A percentile compares a stretch with the other conserved stretches of the same genome.
These are phyloP conservation scores for Metschnikowia lachancei DNA, from an alignment of 805 yeast species.

Conservation along the genomic window DNA sequence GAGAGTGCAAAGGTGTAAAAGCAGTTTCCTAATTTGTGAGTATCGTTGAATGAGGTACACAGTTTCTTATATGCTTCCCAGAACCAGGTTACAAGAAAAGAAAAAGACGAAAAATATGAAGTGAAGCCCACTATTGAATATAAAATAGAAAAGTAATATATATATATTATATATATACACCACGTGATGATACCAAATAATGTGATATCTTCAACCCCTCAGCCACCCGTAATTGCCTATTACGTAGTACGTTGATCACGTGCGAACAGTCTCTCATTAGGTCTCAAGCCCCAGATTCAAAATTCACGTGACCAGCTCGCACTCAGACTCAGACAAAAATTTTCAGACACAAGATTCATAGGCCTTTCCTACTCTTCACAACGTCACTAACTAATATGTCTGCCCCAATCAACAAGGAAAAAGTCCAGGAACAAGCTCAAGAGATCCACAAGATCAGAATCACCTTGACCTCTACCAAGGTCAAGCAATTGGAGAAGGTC, in stretches of 20 bases:
- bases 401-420: conserved; percentile 77
- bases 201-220: no score
- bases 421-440: conserved; percentile 79
- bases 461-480: conserved; percentile 98
- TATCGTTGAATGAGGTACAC: no score
- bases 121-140: no score
- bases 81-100: no score
- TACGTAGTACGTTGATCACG: background rate
- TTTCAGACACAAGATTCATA: conserved; percentile 1
- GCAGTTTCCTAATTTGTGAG: no score
- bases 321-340: conserved; percentile 9
- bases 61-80: no score
- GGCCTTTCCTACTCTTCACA: conserved; percentile 26
- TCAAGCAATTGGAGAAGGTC: conserved; percentile 96
- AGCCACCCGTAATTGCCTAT: background rate
- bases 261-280: conserved; percentile 4
- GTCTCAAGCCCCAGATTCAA: conserved; percentile 12
- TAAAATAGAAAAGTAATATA: no score
- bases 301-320: conserved; percentile 8
- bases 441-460: conserved; percentile 96
- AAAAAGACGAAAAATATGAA: no score
- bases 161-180: no score
- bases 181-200: no score
- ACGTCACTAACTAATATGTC: conserved; percentile 55
- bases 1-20: no score